Evolutionary conservation across 2,329 filamentous ascomycete genomes (phyloP).

Genomic region (Cladorrhinum sp.): DNA sequence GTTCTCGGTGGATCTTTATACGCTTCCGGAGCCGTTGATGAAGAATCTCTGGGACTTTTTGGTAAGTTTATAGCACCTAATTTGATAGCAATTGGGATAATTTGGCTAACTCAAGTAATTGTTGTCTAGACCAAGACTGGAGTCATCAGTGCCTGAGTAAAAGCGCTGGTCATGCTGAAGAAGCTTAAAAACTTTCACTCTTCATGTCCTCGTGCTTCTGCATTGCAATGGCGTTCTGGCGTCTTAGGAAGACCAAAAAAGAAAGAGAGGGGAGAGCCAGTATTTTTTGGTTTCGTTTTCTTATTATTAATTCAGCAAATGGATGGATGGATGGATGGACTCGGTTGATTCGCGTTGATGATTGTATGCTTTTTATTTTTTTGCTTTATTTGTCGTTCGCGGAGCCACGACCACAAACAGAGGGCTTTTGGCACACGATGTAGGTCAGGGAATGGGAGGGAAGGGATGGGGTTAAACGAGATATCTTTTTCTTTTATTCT

Average conservation of each 20-base stretch:
- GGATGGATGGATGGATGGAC: background rate
- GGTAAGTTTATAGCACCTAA: too few relatives aligned
- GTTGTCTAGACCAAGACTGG: constrained; percentile 19
- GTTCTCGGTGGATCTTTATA: constrained; percentile 97
- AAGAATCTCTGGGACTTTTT: constrained; percentile 94
- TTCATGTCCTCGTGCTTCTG: background rate
- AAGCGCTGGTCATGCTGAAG: background rate
- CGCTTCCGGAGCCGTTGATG: constrained; percentile 83
- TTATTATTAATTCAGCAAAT: background rate
- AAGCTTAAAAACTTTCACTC: background rate
- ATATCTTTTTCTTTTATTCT: too few relatives aligned
- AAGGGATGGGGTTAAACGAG: too few relatives aligned
- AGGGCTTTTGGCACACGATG: too few relatives aligned
- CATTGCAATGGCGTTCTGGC: constrained; percentile 11
- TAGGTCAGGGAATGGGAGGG: too few relatives aligned
- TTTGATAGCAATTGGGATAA: too few relatives aligned
- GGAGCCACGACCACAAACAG: too few relatives aligned
- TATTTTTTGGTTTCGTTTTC: background rate
- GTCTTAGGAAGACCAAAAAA: constrained; percentile 7
- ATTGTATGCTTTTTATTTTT: background rate
- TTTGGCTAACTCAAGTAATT: too few relatives aligned
- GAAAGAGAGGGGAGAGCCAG: background rate
- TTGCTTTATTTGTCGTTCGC: background rate
- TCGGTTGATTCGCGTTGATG: background rate
- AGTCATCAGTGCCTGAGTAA: constrained; percentile 12